Evolutionary conservation across 805 yeast genomes (phyloP).

Genomic region (Komagataella ulmi): DNA sequence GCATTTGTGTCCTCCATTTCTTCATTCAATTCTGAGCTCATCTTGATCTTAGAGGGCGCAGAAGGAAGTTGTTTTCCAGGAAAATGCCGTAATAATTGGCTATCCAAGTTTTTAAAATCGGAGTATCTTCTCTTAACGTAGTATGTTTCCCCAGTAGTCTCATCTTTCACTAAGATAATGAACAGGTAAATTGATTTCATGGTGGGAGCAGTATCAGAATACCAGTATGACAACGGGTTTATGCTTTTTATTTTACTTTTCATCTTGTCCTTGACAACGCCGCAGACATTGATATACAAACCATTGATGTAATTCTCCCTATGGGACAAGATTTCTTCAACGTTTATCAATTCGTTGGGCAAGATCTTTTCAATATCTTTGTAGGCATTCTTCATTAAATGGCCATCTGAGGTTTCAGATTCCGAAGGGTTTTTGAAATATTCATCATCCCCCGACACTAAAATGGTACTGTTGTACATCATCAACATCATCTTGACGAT

Average conservation of each 20-base stretch:
- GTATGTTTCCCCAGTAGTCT: slow-evolving; percentile 19
- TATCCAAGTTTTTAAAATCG: slow-evolving; percentile 51
- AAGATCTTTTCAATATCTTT: slow-evolving; percentile 20
- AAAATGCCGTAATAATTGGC: slow-evolving; percentile 33
- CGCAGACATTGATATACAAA: slow-evolving; percentile 49
- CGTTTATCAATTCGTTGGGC: slow-evolving; percentile 5
- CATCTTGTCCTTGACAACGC: slow-evolving; percentile 33
- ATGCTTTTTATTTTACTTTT: slow-evolving; percentile 7
- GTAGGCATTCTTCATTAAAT: slow-evolving; percentile 18
- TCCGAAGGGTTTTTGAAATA: slow-evolving; percentile 23
- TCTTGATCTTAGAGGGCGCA: slow-evolving; percentile 18
- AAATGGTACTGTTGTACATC: slow-evolving; percentile 64
- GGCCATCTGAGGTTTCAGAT: neutral
- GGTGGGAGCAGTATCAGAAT: neutral
- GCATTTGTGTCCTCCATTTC: slow-evolving; percentile 5
- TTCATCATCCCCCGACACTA: slow-evolving; percentile 40
- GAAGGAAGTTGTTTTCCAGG: slow-evolving; percentile 52
- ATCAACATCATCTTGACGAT: slow-evolving; percentile 50
- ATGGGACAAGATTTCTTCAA: slow-evolving; percentile 11
- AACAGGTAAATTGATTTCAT: slow-evolving; percentile 24
- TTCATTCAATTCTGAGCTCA: slow-evolving; percentile 8
- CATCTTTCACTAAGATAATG: slow-evolving; percentile 29
- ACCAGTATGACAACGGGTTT: neutral
- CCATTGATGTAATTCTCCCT: slow-evolving; percentile 36
- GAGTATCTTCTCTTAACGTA: slow-evolving; percentile 51